phyloP scores from a whole-genome alignment of 2,329 filamentous ascomycete species.

The Plectosphaerella cucumerina region DNA sequence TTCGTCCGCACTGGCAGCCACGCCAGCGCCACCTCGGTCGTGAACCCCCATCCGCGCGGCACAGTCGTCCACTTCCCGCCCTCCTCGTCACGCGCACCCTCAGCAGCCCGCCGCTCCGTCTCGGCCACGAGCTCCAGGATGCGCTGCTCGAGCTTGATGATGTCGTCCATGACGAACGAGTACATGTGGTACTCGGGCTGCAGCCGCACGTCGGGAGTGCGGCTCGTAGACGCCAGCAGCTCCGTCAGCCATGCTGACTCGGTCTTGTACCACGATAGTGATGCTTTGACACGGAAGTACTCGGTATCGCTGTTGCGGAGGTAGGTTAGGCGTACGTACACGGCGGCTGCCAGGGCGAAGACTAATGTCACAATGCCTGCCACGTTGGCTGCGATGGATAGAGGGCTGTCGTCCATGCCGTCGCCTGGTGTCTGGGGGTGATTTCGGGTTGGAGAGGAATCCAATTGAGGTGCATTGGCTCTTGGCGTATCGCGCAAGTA shows the following conservation, averaged over 20 bases:
- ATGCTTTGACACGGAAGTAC: constrained; percentile 42
- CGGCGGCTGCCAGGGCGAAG: constrained; percentile 36
- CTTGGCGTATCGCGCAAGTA: too few species aligned
- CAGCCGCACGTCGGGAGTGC: constrained; percentile 5
- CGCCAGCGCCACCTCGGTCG: constrained; percentile 35
- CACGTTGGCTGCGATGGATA: constrained; percentile 38
- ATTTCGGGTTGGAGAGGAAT: too few species aligned
- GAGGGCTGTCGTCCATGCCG: constrained; percentile 31
- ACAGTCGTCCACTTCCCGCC: constrained; percentile 31
- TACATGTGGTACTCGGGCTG: constrained; percentile 42
- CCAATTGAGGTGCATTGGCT: too few species aligned
- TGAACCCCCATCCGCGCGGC: constrained; percentile 30
- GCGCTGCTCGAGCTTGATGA: constrained; percentile 37
- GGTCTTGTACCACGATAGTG: constrained; percentile 44
- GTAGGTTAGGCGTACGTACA: constrained; percentile 39
- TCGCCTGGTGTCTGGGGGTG: not conserved
- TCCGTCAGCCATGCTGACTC: constrained; percentile 41
- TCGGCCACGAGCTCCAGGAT: constrained; percentile 40
- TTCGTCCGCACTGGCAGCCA: constrained; percentile 40
- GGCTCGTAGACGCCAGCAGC: constrained; percentile 25
- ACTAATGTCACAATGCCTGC: constrained; percentile 43
- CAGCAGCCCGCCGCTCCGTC: constrained; percentile 27
- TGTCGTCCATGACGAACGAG: constrained; percentile 41
- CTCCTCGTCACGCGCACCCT: constrained; percentile 13
- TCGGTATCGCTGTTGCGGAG: constrained; percentile 41